Base-by-base conservation (phyloP, 2,329 filamentous ascomycete species). In the Ophiosphaerella narmari region DNA sequence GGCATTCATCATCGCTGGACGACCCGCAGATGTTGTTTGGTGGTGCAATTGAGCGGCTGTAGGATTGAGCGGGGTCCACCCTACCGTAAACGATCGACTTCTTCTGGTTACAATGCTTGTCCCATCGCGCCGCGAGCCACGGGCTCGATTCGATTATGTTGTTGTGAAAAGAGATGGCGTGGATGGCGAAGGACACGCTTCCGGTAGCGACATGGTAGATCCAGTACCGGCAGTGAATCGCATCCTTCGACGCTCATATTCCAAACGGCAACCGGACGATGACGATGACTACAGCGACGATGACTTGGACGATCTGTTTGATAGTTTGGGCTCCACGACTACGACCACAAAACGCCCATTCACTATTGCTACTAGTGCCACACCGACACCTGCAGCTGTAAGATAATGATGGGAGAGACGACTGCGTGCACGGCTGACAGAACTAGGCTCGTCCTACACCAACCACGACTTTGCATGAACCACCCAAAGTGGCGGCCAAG, bases 11-110 rank as follows among this genome's bases (percentile, higher is more conserved):
- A 58, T 55, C 56, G 53, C 62, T 59, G 57, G 57, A 54, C 59
- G 55, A 58, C 46, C 52, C 63, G 64, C 67, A 69, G 67, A 73
- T 73, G 70, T 66, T 60, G 53, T 61, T 66, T 62, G 65, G 60
- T 62, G 59, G 56, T 58, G 45, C 56, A 48, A 53, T 59, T 56
- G 50, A 66, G 54, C 60, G 62, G 65, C 62, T 62, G 65, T 63
- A 71, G 67, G 64, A 64, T 59, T 72, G 68, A 71, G 55, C 63
- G 65, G 62, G 62, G 57, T 51, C 43, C 51, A 54, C 46, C 60
- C 58, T 51, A 61, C 58, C 54, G 59, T 48, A 63, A 46, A 48
- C 61, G 45, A 56, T 50, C 43, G 34, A 52, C 40, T 45, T 29
- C 26, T 12, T 51, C 41, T 55, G 58, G 57, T 60, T 47, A 62